Evolutionary conservation across 2,329 filamentous ascomycete species (phyloP), one percentile per base, ranked within the genome.

Genomic region (Fusarium hainanense): DNA sequence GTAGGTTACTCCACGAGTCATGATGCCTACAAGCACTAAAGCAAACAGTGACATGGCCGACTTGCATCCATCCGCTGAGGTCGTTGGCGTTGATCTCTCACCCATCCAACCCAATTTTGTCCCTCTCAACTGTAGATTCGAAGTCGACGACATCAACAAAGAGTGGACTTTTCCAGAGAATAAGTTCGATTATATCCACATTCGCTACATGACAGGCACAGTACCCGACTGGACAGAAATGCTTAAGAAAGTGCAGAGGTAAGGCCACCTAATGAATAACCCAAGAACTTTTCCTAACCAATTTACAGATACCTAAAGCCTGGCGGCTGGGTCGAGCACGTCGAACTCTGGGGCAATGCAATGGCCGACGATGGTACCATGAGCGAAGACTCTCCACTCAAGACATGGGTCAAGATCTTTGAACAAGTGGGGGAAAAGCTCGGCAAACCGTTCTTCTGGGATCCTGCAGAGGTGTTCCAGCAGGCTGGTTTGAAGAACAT

Each of bases 361-460:
- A 57, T 48, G 14, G 42, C 66, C 1, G 66, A 69, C 6, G 66
- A 69, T 3, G 61, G 44, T 4, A 67, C 61, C 12, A 32, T 68
- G 40, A 65, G 18, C 44, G 74, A 66, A 32, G 56, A 67, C n/a
- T 69, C 66, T 2, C 66, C 66, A 3, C 41, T 67, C 10, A 70
- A 49, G 2, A 67, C 51, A 6, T 69, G 66, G 66, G 66, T 69
- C 2, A 41, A 54, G 0, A 34, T 67, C 16, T 69, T 69, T 6
- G 28, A 66, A 1, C 27, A 69, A 20, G 12, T 70, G 3, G 66
- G 48, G 12, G 30, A 69, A 9, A 62, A 54, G 21, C 54, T 49
- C 13, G 66, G 66, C 7, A 70, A 63, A 1, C 51, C 66, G 0
- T 69, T 69, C 32, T 69, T 70, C 14, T 70, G 66, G 62, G 49